Base-by-base conservation (phyloP, 2,329 filamentous ascomycete genomes). In the Ophiostoma sp. region DNA sequence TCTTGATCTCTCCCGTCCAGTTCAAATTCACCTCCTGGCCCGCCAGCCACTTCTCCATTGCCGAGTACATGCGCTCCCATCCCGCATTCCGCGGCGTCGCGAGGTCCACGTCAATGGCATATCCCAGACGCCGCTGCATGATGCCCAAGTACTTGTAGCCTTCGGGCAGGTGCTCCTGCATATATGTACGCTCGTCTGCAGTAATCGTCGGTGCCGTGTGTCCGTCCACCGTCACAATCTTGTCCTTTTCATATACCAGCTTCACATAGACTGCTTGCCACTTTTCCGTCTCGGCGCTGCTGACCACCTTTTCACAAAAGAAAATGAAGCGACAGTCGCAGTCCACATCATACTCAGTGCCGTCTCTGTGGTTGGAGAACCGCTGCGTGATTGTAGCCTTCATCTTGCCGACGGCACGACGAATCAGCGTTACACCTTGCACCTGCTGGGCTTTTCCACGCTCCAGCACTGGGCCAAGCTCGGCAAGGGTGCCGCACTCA, bases 251-350 rank as follows among this genome's bases (percentile, higher is more conserved):
- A 75, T 83, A 83, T 73, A 83, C 79, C 68, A 83, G 77, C 77
- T 83, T 83, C 76, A 83, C 81, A 72, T 80, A 83, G 67, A 78
- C 77, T 67, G 80, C 77, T 74, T 79, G 80, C 81, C 81, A 83
- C 4, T n/a, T 13, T 23, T 52, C 60, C 17, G 10, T 8, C 17
- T 27, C 48, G 31, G 31, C 31, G 17, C 20, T 27, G 1, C 23
- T 13, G 8, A 15, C 44, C 17, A 41, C 13, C 72, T 78, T 77
- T 70, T 79, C 76, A 75, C 79, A 81, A 75, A 84, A 84, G 77
- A 83, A 83, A 72, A 83, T 77, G 76, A 84, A 84, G 33, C 81
- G 81, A 72, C 79, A 81, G 76, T 84, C 83, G 75, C 83, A 84
- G 77, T 85, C 83, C 68, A 84, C 80, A 72, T 85, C 83, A 73